Base-by-base conservation (phyloP, 495 filamentous ascomycete genomes). In the Annulohypoxylon moriforme region DNA sequence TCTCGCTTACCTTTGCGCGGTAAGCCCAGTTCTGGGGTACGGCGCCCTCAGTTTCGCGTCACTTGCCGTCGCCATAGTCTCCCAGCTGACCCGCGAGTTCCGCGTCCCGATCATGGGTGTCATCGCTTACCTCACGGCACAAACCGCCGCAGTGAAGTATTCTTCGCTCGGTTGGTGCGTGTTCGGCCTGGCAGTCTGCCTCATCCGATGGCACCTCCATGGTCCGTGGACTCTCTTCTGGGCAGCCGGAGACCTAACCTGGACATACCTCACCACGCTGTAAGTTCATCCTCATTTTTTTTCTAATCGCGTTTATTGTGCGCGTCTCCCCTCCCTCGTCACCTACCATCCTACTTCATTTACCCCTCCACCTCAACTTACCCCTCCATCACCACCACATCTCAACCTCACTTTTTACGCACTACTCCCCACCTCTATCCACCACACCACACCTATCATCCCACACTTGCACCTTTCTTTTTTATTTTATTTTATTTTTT, bases 91-190 rank as follows among this genome's bases (percentile, higher is more conserved):
- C 34, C 1, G 4, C 5, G 42, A 49, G 10, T 11, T 16, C 9
- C 36, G 62, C 31, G n/a, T 71, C 29, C 33, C 68, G 18, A 40
- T 16, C 57, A 40, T 58, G 29, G 27, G 57, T 64, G 50, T 64
- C 14, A 3, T 44, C 14, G 6, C 4, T 6, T 67, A 16, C 16
- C 34, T 64, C 58, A 46, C 58, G 0, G 9, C 29, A 4, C 63
- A 72, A 52, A 20, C 52, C 31, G 3, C 27, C 69, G 34, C 67
- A 4, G 61, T 42, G 50, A 3, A n/a, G 8, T 64, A 29, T 52
- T 64, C 64, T 9, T 14, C 59, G 18, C 52, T 20, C 25, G 64
- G 69, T 55, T 68, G 63, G 69, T 46, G 10, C 36, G 69, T 7
- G 20, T 64, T 46, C 14, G 66, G 56, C 57, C 44, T 3, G 5